Evolutionary conservation across 345 rosid species (phyloP), one percentile per base, ranked within the genome.

Genomic region (Melastoma malabathricum): DNA sequence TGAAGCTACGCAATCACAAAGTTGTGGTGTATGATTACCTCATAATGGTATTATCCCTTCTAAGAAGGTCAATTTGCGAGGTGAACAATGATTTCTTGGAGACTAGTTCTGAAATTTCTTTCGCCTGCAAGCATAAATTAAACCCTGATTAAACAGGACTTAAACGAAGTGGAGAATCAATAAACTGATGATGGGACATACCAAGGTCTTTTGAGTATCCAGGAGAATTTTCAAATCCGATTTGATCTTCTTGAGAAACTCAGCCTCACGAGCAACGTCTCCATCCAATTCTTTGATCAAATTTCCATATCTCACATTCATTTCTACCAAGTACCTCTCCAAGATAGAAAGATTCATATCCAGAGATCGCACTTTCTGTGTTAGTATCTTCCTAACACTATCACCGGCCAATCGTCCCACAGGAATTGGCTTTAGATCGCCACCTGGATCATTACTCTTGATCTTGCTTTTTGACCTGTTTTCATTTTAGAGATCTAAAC

Each of bases 291-390:
- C 81, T 57, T 68, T 70, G 50, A 73, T 68, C 39, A 73, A 65
- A 52, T 54, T 64, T 2, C 72, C 68, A 20, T 79, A 75, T 62
- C 68, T 75, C 31, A 56, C 59, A 51, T 64, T 79, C 54, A 79
- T 47, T 52, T 75, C 79, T 57, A 70, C 79, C 60, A 75, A 48
- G 52, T 79, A 79, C 48, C 68, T 67, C 60, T 75, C 81, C 67
- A 79, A 51, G 31, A 79, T 65, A 16, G 76, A 75, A 54, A 75
- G 64, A 56, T 64, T 75, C 18, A 70, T 44, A 56, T 75, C 81
- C 54, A 79, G 58, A 1, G 79, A 68, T 22, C 61, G 70, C 17
- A 75, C 84, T 55, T 79, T 79, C 29, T 75, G 81, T 81, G 73
- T 68, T 51, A 79, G 54, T 63, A 79, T 68, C 61, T 79, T 75